Conservation (phyloP, 192 early-diverging fungal genomes). For the Podila verticillata region DNA sequence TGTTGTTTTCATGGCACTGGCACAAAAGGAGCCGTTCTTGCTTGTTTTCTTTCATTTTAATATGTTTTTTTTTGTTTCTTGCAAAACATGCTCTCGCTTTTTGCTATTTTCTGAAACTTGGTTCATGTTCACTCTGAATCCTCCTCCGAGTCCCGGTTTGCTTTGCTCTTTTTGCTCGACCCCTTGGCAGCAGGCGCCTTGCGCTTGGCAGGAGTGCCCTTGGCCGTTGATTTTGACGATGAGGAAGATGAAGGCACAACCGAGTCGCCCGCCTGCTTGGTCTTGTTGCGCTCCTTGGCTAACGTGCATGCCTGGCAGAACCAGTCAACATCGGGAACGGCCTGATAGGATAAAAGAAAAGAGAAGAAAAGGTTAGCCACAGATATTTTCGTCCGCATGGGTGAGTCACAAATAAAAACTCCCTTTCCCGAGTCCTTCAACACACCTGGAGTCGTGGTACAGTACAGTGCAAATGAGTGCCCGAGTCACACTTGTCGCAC, state of each 20-base stretch:
- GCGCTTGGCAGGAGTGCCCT: conserved; percentile 24
- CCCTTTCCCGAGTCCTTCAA: no score
- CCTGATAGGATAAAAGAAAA: background rate
- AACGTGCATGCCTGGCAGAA: conserved; percentile 58
- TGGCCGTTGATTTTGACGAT: background rate
- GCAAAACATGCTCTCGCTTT: background rate
- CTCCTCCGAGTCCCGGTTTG: conserved; percentile 23
- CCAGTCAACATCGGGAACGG: conserved; percentile 64
- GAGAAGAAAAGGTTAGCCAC: background rate
- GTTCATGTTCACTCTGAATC: conserved; percentile 20
- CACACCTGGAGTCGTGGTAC: conserved; percentile 55
- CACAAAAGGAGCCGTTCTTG: no score
- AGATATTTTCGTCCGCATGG: background rate
- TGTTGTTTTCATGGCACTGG: no score
- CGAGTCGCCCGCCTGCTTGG: conserved; percentile 13
- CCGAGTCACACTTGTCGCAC: conserved; percentile 61
- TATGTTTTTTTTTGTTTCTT: background rate
- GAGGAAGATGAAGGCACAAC: conserved; percentile 1
- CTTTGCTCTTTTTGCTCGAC: conserved; percentile 35
- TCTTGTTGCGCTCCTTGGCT: conserved; percentile 34
- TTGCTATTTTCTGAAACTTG: no score
- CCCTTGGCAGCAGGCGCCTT: conserved; percentile 33
- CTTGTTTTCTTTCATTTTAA: no score
- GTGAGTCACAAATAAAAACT: background rate
- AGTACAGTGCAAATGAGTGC: conserved; percentile 57